Conservation (phyloP, 148 eudicot genomes). For the Fagopyrum tataricum region DNA sequence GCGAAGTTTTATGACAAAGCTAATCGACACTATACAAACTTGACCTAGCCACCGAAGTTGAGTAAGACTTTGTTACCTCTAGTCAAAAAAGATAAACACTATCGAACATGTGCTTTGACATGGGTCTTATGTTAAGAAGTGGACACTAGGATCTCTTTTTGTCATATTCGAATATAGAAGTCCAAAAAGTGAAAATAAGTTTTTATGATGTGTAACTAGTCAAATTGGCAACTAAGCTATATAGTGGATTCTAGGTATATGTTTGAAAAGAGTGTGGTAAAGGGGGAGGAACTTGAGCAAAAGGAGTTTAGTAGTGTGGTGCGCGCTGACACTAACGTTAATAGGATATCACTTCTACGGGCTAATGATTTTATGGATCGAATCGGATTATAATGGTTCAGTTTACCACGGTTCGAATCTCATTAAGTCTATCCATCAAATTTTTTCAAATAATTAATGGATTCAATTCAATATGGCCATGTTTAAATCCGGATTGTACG, state of each 20-base stretch:
- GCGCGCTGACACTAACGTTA: too few species aligned
- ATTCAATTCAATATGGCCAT: too few species aligned
- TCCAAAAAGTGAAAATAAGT: background rate
- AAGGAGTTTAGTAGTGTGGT: background rate
- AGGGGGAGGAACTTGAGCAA: background rate
- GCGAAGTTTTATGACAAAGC: too few species aligned
- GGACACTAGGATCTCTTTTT: constrained; percentile 8
- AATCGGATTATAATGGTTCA: too few species aligned
- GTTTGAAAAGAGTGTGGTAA: background rate
- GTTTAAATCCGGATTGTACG: too few species aligned
- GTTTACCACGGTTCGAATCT: too few species aligned
- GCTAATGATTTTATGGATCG: too few species aligned
- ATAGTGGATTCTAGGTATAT: constrained; percentile 8
- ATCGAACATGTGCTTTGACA: constrained; percentile 7
- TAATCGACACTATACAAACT: too few species aligned
- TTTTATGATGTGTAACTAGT: background rate
- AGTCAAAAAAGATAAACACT: constrained; percentile 6
- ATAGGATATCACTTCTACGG: too few species aligned
- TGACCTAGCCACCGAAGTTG: background rate
- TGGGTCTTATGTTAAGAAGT: background rate
- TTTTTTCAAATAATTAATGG: too few species aligned
- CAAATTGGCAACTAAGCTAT: background rate
- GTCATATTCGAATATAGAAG: constrained; percentile 7
- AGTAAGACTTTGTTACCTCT: background rate
- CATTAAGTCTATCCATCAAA: too few species aligned